Conservation (phyloP, 31 red algal species). For the Odonthalia washingtoniensis region DNA sequence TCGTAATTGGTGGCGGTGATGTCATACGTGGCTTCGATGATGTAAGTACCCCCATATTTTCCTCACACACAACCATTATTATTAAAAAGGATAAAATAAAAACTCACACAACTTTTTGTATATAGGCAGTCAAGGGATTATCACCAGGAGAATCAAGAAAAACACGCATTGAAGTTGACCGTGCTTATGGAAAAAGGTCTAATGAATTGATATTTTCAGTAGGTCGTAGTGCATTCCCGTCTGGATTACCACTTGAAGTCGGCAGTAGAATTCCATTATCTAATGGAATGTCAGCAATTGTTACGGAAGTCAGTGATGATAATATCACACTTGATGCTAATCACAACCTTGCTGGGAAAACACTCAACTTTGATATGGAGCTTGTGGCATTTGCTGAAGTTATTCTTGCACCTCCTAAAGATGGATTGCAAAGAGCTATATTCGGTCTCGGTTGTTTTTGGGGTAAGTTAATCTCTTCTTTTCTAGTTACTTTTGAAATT, state of each 20-base stretch:
- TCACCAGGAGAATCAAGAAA: constrained; percentile 49
- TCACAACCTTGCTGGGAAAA: constrained; percentile 76
- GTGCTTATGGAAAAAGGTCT: constrained; percentile 58
- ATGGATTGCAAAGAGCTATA: constrained; percentile 57
- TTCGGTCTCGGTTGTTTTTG: constrained; percentile 93
- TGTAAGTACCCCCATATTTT: constrained; percentile 48
- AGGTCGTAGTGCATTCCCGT: constrained; percentile 17
- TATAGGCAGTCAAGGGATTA: constrained; percentile 60
- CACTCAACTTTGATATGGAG: constrained; percentile 78
- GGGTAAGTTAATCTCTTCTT: constrained; percentile 72
- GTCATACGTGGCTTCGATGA: constrained; percentile 81
- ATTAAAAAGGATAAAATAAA: too few species aligned
- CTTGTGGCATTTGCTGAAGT: constrained; percentile 60
- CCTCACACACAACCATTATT: too few species aligned
- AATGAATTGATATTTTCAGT: constrained; percentile 63
- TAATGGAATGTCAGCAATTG: constrained; percentile 59
- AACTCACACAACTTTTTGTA: too few species aligned
- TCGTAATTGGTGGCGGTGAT: constrained; percentile 70
- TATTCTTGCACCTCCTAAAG: constrained; percentile 23
- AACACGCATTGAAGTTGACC: constrained; percentile 53
- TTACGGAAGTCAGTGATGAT: constrained; percentile 30
- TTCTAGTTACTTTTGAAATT: too few species aligned
- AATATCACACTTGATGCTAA: too few species aligned
- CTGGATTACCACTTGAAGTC: constrained; percentile 32
- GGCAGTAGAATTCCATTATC: constrained; percentile 51